Evolutionary conservation across 768 basidiomycete genomes (phyloP), one percentile per base, ranked within the genome.

Genomic region (Russula foetens): DNA sequence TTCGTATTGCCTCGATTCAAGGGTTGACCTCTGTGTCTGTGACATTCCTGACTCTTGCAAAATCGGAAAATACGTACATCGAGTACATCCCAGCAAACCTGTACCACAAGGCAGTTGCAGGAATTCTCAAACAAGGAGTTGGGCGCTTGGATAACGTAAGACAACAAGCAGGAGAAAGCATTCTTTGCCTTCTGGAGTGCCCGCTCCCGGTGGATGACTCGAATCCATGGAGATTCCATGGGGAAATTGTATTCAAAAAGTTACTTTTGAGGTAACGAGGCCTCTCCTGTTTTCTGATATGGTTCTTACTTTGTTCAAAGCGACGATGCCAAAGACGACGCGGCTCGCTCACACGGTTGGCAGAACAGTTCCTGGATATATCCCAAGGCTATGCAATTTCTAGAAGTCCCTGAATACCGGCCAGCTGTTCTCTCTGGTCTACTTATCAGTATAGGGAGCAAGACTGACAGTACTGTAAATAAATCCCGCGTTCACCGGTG

Each of bases 91-190:
- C 88, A 19, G 73, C 83, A 7, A 67, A 73, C 21, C 78, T 76
- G 58, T 89, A 83, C 69, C 81, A 84, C 58, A 68, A 70, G 6
- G 77, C 81, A 15, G 70, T 93, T 48, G 80, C 79, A 15, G 84
- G 85, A 0, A 80, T 94, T 48, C 76, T 95, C 58, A 96, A 92
- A 74, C 93, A 95, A 69, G 89, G 90, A 5, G 84, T 90, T 29
- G 96, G 98, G 72, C 80, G 92, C 67, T 79, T 98, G 19, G 94
- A 97, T 70, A 92, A 88, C 68, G 90, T 98, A 51, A 81, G 96
- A 47, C 88, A 87, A 59, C 84, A 82, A 52, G 89, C 91, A 9
- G 92, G 92, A 1, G 75, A 77, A 62, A 77, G 81, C 63, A 76
- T 93, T 63, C 46, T 77, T 56, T 71, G 71, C 59, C 71, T 93